Base-by-base conservation (phyloP, 192 early-diverging fungal genomes). In the Piromyces finnis region DNA sequence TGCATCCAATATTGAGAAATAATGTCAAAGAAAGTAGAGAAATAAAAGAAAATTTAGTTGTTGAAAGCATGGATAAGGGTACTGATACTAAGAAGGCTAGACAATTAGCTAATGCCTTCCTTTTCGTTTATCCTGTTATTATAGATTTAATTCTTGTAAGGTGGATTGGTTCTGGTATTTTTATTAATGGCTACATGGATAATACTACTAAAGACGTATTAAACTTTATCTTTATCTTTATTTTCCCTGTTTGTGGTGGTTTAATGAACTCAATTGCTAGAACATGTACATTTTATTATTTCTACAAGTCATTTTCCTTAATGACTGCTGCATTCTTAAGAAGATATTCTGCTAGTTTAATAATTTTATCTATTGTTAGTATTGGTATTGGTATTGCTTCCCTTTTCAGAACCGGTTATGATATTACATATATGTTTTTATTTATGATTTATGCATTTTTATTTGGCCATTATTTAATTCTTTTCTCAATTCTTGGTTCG, bases 81-180 rank as follows among this genome's bases (percentile, higher is more conserved):
- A 68, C 51, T 0, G 51, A 68, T 68, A 68, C 22, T 9, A 68
- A 68, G 22, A 68, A 68, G 7, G 51, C 51, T 0, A 68, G 51
- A 68, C 51, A 68, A 68, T 68, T 68, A n/a, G 51, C 51, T 7
- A 87, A 87, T 79, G 81, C 86, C 6, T 87, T 83, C 79, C 80
- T 87, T 18, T 87, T 85, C 68, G 87, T 87, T 29, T 87, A 87
- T 77, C 86, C 86, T 2, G 84, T 87, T 32, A 37, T 87, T 3
- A 51, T 87, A 27, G 86, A 87, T 78, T 81, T 87, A 17, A 80
- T 84, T 16, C 51, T 87, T 13, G 81, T 86, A 11, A 28, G 78
- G 28, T 28, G 78, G 1, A 30, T 87, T 11, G 86, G 84, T 28
- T 86, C 85, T 81, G 84, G 84, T 77, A 79, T 85, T 29, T 68